phyloP scores from a whole-genome alignment of 306 rosid species.

The Quercus berberidifolia region DNA sequence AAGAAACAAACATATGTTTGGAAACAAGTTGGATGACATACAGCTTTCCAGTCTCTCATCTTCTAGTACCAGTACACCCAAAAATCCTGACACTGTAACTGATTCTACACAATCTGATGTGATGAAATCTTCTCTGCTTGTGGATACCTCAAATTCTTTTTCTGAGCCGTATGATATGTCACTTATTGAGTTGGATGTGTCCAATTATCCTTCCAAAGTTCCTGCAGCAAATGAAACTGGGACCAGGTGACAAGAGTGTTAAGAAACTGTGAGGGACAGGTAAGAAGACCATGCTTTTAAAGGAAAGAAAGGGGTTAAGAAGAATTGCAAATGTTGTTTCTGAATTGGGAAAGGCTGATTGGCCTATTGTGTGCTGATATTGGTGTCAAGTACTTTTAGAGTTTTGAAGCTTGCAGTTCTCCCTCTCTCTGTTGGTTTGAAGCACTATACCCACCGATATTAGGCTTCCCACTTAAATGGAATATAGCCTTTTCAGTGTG shows the following conservation, averaged over 20 bases:
- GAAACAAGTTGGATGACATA: conserved; percentile 84
- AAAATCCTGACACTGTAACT: conserved; percentile 26
- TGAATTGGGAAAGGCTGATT: conserved; percentile 26
- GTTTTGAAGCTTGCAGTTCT: not conserved
- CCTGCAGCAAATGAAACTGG: conserved; percentile 60
- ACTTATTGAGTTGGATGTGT: conserved; percentile 74
- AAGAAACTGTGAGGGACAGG: conserved; percentile 17
- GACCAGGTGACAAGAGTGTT: conserved; percentile 34
- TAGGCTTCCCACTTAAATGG: conserved; percentile 35
- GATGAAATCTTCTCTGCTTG: conserved; percentile 72
- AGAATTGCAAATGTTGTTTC: conserved; percentile 19
- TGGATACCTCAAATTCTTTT: conserved; percentile 57
- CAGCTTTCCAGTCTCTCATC: conserved; percentile 72
- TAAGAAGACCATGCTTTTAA: conserved; percentile 22
- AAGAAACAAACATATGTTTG: conserved; percentile 57
- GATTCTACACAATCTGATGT: conserved; percentile 42
- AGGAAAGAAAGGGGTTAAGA: conserved; percentile 10
- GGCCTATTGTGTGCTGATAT: conserved; percentile 23
- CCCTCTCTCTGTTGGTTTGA: conserved; percentile 22
- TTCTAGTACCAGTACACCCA: conserved; percentile 51
- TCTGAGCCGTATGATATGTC: conserved; percentile 72
- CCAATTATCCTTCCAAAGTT: conserved; percentile 73
- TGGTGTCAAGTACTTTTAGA: conserved; percentile 18
- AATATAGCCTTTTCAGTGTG: conserved; percentile 44
- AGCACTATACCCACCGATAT: conserved; percentile 19